Evolutionary conservation across 352 stramenopile species (phyloP).

Genomic region (Phytopythium boreale): DNA sequence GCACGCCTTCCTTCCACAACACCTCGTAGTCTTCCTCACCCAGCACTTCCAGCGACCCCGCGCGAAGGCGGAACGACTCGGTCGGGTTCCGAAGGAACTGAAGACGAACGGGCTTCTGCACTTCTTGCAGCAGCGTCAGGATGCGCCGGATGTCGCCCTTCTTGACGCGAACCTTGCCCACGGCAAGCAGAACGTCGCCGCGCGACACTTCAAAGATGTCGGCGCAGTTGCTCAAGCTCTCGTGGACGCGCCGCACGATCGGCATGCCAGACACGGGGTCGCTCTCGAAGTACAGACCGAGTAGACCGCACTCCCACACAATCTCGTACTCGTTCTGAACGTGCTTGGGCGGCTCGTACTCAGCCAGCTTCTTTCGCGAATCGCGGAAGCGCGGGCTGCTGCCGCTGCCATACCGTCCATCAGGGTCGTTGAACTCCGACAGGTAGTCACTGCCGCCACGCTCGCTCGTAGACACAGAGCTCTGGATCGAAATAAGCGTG

Average conservation of each 20-base stretch:
- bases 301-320: slow-evolving; percentile 81
- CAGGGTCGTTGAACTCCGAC: slow-evolving; percentile 43
- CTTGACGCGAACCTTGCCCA: slow-evolving; percentile 72
- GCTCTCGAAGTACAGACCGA: slow-evolving; percentile 85
- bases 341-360: slow-evolving; percentile 62
- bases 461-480: slow-evolving; percentile 55
- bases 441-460: slow-evolving; percentile 35
- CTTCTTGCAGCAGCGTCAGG: slow-evolving; percentile 70
- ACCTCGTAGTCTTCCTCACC: slow-evolving; percentile 88
- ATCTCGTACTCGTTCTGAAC: slow-evolving; percentile 85
- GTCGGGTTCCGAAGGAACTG: slow-evolving; percentile 74
- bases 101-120: slow-evolving; percentile 78
- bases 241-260: slow-evolving; percentile 83
- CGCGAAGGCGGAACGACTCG: slow-evolving; percentile 62
- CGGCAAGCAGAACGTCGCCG: slow-evolving; percentile 73
- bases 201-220: slow-evolving; percentile 84
- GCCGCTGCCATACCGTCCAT: slow-evolving; percentile 37
- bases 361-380: slow-evolving; percentile 56
- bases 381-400: slow-evolving; percentile 42
- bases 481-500: slow-evolving; percentile 51
- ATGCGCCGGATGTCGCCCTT: slow-evolving; percentile 83
- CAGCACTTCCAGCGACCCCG: slow-evolving; percentile 67
- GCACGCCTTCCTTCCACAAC: slow-evolving; percentile 81
- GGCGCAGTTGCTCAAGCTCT: slow-evolving; percentile 83
- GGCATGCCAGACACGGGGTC: slow-evolving; percentile 78